These are phyloP conservation scores for Arabis alpina DNA, from an alignment of 345 rosid species.

Conservation along the genomic window DNA sequence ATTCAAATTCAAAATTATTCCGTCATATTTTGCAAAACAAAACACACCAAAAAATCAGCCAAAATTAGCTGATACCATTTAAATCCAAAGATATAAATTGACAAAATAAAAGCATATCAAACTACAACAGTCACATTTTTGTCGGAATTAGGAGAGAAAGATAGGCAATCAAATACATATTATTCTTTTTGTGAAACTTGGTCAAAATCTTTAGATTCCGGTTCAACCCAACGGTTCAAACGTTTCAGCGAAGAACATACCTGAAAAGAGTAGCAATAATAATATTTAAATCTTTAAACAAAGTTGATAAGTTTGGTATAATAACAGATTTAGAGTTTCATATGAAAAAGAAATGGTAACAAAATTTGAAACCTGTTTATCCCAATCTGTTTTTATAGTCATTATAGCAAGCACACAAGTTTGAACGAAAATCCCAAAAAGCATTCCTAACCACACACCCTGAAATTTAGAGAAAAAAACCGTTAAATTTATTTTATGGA, in stretches of 20 bases:
- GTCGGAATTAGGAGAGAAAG: too few species aligned
- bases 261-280: conserved; percentile 15
- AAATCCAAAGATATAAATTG: too few species aligned
- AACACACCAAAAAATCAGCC: too few species aligned
- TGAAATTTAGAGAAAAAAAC: conserved; percentile 10
- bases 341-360: too few species aligned
- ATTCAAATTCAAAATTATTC: too few species aligned
- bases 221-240: conserved; percentile 38
- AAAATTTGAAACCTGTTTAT: conserved; percentile 24
- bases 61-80: too few species aligned
- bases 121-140: too few species aligned
- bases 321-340: not conserved
- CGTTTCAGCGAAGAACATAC: not conserved
- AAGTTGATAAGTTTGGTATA: not conserved
- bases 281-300: not conserved
- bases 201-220: not conserved
- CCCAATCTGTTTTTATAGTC: conserved; percentile 26
- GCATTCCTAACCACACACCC: conserved; percentile 89
- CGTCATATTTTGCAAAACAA: too few species aligned
- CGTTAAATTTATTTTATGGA: not conserved
- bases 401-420: conserved; percentile 30
- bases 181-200: conserved; percentile 9
- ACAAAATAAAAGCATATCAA: too few species aligned
- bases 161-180: too few species aligned
- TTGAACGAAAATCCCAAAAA: conserved; percentile 57